Conservation (phyloP, 1,284 basidiomycete genomes). For the Amylostereum areolatum region DNA sequence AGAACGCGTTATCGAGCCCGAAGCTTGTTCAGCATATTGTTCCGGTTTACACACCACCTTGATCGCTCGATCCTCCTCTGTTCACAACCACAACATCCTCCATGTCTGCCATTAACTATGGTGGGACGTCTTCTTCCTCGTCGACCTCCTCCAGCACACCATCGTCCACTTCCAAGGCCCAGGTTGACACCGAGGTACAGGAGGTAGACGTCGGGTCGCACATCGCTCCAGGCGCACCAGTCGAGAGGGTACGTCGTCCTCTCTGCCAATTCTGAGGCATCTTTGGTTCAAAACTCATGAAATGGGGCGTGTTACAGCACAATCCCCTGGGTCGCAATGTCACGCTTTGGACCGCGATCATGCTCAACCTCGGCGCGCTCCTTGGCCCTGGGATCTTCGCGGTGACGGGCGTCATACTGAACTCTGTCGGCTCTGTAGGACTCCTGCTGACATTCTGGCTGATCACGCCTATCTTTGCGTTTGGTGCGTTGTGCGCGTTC, state of each 20-base stretch:
- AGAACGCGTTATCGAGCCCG: too few relatives aligned
- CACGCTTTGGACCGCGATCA: constrained; percentile 31
- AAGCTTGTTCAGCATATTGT: too few relatives aligned
- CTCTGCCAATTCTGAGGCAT: neutral
- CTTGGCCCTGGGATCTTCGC: constrained; percentile 39
- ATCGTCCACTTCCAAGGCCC: neutral
- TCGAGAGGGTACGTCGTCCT: constrained; percentile 6
- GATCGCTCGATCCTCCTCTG: too few relatives aligned
- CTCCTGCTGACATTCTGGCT: constrained; percentile 38
- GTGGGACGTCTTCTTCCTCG: too few relatives aligned
- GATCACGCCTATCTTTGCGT: constrained; percentile 31
- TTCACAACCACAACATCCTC: too few relatives aligned
- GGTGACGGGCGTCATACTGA: constrained; percentile 33
- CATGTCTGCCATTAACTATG: too few relatives aligned
- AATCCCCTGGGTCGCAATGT: constrained; percentile 39
- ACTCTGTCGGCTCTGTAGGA: constrained; percentile 35
- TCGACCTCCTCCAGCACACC: neutral
- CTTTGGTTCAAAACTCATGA: neutral
- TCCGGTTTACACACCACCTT: too few relatives aligned
- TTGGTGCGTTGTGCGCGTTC: constrained; percentile 17
- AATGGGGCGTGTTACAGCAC: constrained; percentile 13
- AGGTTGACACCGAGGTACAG: neutral
- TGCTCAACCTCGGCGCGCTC: constrained; percentile 31
- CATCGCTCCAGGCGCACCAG: constrained; percentile 5
- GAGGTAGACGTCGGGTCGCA: neutral